Percentiles rank a stretch among this genome's conserved stretches.
Conservation (phyloP, 176 grass and related monocot species). For the Thalia dealbata region DNA sequence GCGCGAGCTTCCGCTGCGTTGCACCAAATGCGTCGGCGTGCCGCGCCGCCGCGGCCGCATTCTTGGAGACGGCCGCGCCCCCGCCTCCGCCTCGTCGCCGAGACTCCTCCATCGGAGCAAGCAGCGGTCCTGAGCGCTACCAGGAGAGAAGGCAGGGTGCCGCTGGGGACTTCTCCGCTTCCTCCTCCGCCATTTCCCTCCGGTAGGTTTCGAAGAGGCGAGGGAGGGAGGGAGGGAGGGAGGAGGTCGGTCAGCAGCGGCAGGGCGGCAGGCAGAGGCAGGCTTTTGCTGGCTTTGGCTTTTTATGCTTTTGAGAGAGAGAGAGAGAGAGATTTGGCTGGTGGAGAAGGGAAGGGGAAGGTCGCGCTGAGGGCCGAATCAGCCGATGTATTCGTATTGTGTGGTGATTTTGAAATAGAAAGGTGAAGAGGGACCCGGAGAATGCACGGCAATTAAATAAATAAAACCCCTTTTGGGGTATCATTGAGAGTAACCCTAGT, state of each 20-base stretch:
- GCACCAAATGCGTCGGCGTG: slow-evolving; percentile 61
- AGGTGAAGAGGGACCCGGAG: too few species aligned
- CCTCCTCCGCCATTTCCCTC: neutral
- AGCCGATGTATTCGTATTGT: too few species aligned
- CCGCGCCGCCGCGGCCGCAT: neutral
- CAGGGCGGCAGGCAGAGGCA: neutral
- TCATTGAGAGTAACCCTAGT: too few species aligned
- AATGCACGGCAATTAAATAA: too few species aligned
- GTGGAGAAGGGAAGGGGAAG: too few species aligned
- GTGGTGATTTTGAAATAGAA: too few species aligned
- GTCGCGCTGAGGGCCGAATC: too few species aligned
- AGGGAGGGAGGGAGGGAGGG: neutral
- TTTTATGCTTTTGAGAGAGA: slow-evolving; percentile 8
- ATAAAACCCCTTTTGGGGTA: too few species aligned
- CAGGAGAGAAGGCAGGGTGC: neutral
- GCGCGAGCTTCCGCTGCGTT: slow-evolving; percentile 31
- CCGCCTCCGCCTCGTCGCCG: slow-evolving; percentile 33
- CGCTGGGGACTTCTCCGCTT: neutral
- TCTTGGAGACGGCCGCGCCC: neutral
- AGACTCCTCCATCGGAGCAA: slow-evolving; percentile 16
- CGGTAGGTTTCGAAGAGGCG: neutral
- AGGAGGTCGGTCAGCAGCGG: neutral
- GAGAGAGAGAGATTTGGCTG: neutral
- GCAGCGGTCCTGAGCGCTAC: neutral
- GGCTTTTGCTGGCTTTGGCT: slow-evolving; percentile 1